A percentile compares a stretch with the other conserved stretches of the same genome.
Evolutionary conservation across 2,329 filamentous ascomycete species (phyloP).

Genomic region (Stemphylium beticola): DNA sequence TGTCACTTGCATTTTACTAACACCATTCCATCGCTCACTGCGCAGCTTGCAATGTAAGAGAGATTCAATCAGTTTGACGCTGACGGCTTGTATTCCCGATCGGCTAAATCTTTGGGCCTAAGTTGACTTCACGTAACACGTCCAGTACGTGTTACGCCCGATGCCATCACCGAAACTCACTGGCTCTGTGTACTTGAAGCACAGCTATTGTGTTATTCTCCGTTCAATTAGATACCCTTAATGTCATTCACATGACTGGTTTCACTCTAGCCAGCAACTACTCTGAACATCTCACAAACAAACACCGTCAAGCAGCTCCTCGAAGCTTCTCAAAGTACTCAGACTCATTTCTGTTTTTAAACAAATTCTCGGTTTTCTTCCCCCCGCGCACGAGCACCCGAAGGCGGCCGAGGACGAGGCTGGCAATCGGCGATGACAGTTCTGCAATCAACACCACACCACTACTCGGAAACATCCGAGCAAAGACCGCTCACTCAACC

Average conservation of each 20-base stretch:
- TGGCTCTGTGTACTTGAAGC: background rate
- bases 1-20: background rate
- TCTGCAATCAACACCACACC: background rate
- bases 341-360: background rate
- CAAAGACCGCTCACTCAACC: background rate
- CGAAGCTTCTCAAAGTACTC: too few relatives aligned
- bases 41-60: background rate
- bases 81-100: background rate
- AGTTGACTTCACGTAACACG: background rate
- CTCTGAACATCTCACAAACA: background rate
- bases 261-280: background rate
- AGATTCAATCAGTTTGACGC: background rate
- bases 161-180: background rate
- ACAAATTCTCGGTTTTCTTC: background rate
- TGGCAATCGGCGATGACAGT: slow-evolving; percentile 16
- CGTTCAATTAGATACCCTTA: slow-evolving; percentile 7
- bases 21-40: background rate
- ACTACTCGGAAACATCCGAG: background rate
- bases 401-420: slow-evolving; percentile 6
- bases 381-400: slow-evolving; percentile 2
- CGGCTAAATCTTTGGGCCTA: background rate
- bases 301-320: too few relatives aligned
- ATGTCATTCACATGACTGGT: background rate
- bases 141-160: background rate
- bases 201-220: background rate